Percentiles rank a stretch among this genome's conserved stretches.
Evolutionary conservation across 306 rosid species (phyloP).

Genomic region (Ormosia semicastrata): DNA sequence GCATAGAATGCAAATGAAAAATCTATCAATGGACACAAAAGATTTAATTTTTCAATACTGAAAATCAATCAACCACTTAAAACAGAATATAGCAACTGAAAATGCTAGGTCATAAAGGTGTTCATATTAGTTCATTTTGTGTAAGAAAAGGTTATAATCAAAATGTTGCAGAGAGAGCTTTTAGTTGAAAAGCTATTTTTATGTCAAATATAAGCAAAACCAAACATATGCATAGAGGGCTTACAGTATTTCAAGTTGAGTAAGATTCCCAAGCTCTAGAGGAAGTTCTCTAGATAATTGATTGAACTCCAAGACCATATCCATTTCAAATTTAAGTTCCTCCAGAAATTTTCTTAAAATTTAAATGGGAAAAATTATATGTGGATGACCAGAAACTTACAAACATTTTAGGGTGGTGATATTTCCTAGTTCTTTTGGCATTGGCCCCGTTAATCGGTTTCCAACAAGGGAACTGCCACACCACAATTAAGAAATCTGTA

Average conservation of each 20-base stretch:
- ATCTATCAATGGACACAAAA: too few relatives aligned
- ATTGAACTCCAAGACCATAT: constrained; percentile 61
- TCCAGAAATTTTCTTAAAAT: background rate
- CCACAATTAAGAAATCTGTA: background rate
- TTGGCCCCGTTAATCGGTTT: constrained; percentile 62
- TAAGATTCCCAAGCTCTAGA: constrained; percentile 56
- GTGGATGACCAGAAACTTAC: constrained; percentile 43
- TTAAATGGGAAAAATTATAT: background rate
- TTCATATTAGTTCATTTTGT: too few relatives aligned
- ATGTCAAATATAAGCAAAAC: too few relatives aligned
- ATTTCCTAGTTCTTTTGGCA: constrained; percentile 66
- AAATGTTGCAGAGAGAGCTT: too few relatives aligned
- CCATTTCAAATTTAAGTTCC: constrained; percentile 3
- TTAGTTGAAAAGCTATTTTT: too few relatives aligned
- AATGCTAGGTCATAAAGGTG: background rate
- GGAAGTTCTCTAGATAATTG: constrained; percentile 65
- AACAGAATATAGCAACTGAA: too few relatives aligned
- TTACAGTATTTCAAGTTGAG: constrained; percentile 55
- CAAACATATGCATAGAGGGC: too few relatives aligned
- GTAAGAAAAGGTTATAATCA: too few relatives aligned
- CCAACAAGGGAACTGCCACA: constrained; percentile 58
- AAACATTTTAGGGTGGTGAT: constrained; percentile 58
- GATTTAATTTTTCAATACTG: too few relatives aligned
- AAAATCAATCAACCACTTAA: too few relatives aligned
- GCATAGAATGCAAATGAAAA: too few relatives aligned